Base-by-base conservation (phyloP, 306 rosid genomes). In the Mucuna pruriens region DNA sequence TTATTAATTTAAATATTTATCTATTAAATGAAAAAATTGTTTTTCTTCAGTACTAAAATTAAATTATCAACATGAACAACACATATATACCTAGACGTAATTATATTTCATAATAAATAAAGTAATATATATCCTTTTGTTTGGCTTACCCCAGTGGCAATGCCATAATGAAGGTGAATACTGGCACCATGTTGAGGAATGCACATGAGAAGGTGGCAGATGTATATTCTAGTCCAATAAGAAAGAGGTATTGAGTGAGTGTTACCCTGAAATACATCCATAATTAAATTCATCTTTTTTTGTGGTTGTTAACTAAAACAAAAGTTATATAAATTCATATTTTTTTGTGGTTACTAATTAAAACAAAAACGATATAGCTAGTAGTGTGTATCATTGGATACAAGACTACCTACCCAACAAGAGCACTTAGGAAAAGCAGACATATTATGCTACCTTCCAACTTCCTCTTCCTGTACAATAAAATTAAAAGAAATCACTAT, bases 121-220 rank as follows among this genome's bases (percentile, higher is more conserved):
- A 31, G 23, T 34, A 63, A 26, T 29, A 19, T 26, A 36, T 29
- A 19, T 44, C 12, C 2, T 38, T 34, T 44, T n/a, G 38, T 49
- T 51, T 13, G 20, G 73, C 86, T 74, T 81, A 95, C 99, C 97
- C 90, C 51, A 95, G 80, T 76, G 92, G 90, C n/a, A 93, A 87
- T 1, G 97, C 94, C 48, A 93, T 17, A 17, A 95, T 64, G 83
- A 95, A 95, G 2, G 99, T 93, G 81, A 84, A 77, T 4, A 87
- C 97, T 1, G 95, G 99, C 75, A 91, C 97, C 78, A 71, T 82
- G 82, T 92, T 95, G 86, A 95, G 75, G 84, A 95, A 95, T 71
- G 97, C 99, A 75, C 97, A 95, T 2, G 97, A 62, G 80, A 90
- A 91, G 5, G 97, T 90, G 9, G 94, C 87, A 25, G 97, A 88